These are phyloP conservation scores for Colletotrichum shisoi DNA, from an alignment of 2,329 filamentous ascomycete species.

Conservation along the genomic window DNA sequence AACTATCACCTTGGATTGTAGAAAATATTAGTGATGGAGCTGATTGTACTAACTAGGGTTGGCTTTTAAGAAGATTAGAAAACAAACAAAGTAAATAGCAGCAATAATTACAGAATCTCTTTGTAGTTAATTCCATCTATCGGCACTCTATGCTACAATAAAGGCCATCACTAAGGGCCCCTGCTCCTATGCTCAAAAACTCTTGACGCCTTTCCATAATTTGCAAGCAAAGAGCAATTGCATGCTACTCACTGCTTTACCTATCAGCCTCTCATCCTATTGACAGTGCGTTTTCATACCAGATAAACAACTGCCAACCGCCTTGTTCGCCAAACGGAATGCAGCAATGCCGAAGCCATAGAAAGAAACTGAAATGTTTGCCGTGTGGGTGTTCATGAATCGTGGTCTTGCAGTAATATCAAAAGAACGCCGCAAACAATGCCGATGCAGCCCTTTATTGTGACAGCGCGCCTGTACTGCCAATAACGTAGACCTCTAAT, in stretches of 20 bases:
- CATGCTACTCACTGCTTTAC: rapidly evolving
- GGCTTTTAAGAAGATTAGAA: too few species aligned
- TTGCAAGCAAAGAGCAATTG: neutral
- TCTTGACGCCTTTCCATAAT: neutral
- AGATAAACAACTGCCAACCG: neutral
- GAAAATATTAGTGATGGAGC: too few species aligned
- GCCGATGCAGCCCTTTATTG: neutral
- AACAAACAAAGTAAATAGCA: too few species aligned
- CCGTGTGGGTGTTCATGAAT: neutral
- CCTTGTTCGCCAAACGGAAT: neutral
- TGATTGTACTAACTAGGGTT: rapidly evolving
- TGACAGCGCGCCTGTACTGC: neutral
- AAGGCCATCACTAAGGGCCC: too few species aligned
- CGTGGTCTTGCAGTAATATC: neutral
- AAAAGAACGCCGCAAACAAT: neutral
- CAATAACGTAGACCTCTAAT: neutral
- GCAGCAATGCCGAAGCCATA: neutral
- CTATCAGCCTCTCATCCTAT: neutral
- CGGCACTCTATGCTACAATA: too few species aligned
- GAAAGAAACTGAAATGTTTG: neutral
- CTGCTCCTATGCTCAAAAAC: neutral
- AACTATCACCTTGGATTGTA: too few species aligned
- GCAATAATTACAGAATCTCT: too few species aligned
- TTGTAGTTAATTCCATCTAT: too few species aligned
- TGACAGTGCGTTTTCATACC: neutral